phyloP scores from a whole-genome alignment of 2,329 filamentous ascomycete genomes.

The Pseudogymnoascus sp. region DNA sequence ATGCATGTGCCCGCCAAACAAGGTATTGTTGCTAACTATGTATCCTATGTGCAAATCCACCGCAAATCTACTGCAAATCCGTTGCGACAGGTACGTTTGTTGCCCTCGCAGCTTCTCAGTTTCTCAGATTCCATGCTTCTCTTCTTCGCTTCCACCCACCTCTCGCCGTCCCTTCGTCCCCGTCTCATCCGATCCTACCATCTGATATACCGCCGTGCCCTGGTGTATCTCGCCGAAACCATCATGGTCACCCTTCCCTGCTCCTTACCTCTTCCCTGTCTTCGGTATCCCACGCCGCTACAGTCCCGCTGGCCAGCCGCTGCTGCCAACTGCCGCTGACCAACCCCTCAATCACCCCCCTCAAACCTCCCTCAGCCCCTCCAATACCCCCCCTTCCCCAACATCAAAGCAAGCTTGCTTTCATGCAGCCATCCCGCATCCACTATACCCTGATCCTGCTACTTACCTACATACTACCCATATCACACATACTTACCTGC shows the following conservation, averaged over 20 bases:
- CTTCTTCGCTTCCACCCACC: neutral
- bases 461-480: neutral
- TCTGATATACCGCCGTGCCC: conserved; percentile 5
- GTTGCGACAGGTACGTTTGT: neutral
- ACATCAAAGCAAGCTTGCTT: neutral
- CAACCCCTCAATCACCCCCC: neutral
- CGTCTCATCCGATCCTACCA: conserved; percentile 1
- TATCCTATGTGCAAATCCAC: conserved; percentile 1
- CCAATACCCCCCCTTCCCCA: neutral
- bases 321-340: neutral
- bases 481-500: neutral
- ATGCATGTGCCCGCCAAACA: conserved; percentile 2
- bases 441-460: neutral
- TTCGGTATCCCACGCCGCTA: neutral
- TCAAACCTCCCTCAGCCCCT: neutral
- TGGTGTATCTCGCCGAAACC: neutral
- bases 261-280: neutral
- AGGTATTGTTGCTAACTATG: neutral
- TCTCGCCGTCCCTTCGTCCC: neutral
- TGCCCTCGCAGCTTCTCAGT: neutral
- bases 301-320: neutral
- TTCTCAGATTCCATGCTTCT: neutral
- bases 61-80: neutral
- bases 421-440: neutral
- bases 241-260: neutral